These are phyloP conservation scores for Boletus rubropictus DNA, from an alignment of 768 basidiomycete genomes.

Conservation along the genomic window DNA sequence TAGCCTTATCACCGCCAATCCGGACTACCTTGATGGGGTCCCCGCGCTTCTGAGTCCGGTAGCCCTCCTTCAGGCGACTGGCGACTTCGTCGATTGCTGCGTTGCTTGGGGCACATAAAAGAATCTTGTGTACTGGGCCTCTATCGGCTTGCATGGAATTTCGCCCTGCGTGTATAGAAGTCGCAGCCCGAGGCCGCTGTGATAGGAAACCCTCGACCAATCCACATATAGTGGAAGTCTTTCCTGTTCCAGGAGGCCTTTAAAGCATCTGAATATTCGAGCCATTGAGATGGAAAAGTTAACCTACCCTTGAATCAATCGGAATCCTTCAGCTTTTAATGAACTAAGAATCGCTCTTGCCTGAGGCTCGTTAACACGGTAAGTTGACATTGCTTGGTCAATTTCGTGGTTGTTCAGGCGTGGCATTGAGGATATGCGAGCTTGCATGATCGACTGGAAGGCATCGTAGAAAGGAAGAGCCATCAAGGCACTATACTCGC, in stretches of 20 bases:
- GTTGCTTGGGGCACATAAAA: slow-evolving; percentile 96
- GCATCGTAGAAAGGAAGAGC: slow-evolving; percentile 81
- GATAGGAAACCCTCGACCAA: slow-evolving; percentile 81
- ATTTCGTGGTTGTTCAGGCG: slow-evolving; percentile 48
- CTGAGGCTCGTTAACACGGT: slow-evolving; percentile 89
- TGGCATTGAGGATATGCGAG: slow-evolving; percentile 48
- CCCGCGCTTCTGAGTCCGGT: slow-evolving; percentile 48
- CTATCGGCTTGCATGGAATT: slow-evolving; percentile 36
- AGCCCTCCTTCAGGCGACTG: slow-evolving; percentile 76
- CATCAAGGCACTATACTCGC: slow-evolving; percentile 86
- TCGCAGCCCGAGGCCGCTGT: slow-evolving; percentile 44
- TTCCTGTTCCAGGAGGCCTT: slow-evolving; percentile 97
- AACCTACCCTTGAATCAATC: slow-evolving; percentile 90
- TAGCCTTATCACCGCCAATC: slow-evolving; percentile 70
- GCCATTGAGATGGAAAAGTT: background rate
- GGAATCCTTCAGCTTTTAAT: slow-evolving; percentile 68
- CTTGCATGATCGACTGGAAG: slow-evolving; percentile 61
- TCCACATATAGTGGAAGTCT: slow-evolving; percentile 96
- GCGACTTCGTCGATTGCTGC: slow-evolving; percentile 98
- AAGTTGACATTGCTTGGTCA: slow-evolving; percentile 57
- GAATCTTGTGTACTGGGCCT: slow-evolving; percentile 57
- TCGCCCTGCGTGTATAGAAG: slow-evolving; percentile 46
- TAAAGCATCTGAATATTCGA: slow-evolving; percentile 1
- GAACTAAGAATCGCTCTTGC: slow-evolving; percentile 82
- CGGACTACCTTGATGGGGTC: slow-evolving; percentile 79